A percentile compares a stretch with the other conserved stretches of the same genome.
Evolutionary conservation across 768 basidiomycete species (phyloP).

Genomic region (Rhizopogon rudus): DNA sequence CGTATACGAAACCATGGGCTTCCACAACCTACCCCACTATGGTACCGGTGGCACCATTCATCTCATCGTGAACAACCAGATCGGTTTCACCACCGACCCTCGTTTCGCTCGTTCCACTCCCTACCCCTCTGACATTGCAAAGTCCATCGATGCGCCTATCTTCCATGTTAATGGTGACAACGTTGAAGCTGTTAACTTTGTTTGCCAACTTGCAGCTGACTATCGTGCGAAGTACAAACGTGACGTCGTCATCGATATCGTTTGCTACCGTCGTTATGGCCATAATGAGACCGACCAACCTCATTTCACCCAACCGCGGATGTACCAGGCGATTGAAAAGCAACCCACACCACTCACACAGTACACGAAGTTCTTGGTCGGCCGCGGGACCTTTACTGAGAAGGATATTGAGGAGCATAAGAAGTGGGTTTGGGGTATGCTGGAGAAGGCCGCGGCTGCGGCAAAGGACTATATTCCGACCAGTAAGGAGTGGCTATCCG

Average conservation of each 20-base stretch:
- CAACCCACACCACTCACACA: slow-evolving; percentile 89
- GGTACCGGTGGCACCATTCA: slow-evolving; percentile 98
- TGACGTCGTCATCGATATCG: slow-evolving; percentile 97
- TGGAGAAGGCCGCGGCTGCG: slow-evolving; percentile 92
- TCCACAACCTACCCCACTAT: slow-evolving; percentile 92
- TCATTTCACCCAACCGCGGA: slow-evolving; percentile 95
- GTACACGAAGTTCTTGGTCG: slow-evolving; percentile 88
- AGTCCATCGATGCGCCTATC: slow-evolving; percentile 96
- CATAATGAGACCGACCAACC: slow-evolving; percentile 99
- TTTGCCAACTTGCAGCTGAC: slow-evolving; percentile 96
- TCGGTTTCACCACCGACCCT: slow-evolving; percentile 98
- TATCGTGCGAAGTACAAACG: slow-evolving; percentile 98
- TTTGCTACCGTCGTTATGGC: slow-evolving; percentile 98
- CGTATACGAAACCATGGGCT: slow-evolving; percentile 99
- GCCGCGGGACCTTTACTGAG: slow-evolving; percentile 91
- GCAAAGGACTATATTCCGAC: slow-evolving; percentile 95
- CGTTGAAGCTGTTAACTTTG: slow-evolving; percentile 96
- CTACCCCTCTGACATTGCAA: slow-evolving; percentile 97
- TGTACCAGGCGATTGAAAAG: slow-evolving; percentile 96
- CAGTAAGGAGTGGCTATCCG: slow-evolving; percentile 95
- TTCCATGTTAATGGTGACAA: slow-evolving; percentile 99
- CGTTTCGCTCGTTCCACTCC: slow-evolving; percentile 96
- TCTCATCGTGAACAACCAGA: slow-evolving; percentile 98
- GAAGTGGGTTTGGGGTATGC: slow-evolving; percentile 99
- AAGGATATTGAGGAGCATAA: slow-evolving; percentile 98